Base-by-base conservation (phyloP, 2,329 filamentous ascomycete species). In the Elsinoe fawcettii region DNA sequence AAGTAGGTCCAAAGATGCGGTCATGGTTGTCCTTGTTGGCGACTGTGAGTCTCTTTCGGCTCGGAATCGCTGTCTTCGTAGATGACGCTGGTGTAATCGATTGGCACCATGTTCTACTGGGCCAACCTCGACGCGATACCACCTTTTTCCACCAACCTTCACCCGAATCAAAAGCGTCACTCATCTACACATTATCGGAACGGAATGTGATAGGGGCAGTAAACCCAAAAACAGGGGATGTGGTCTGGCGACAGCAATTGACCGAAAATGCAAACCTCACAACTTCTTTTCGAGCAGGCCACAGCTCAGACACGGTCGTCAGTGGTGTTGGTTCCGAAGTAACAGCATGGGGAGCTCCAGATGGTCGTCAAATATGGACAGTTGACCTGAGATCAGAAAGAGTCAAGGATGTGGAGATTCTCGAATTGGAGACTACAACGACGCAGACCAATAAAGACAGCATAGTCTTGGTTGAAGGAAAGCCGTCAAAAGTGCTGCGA, bases 121-220 rank as follows among this genome's bases (percentile, higher is more conserved):
- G 93, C 67, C 75, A 88, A 36, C 90, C 93, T 56, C 86, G 87
- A 70, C 77, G 82, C 69, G 83, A 88, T 61, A 88, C 89, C 60
- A 96, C 92, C 64, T 95, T 97, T 80, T 97, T 97, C 82, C 90
- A 96, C 74, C 86, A 85, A 64, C 92, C 93, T 37, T 81, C 87
- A 66, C 80, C 82, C 61, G 82, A 85, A 64, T 91, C 92, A 61
- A 90, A 88, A 71, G 91, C 91, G 34, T 92, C 88, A 56, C 79
- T 99, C 36, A 80, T 99, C 55, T 99, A 96, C 71, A 95, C 93
- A 0, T 76, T 97, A 44, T 95, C 89, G 62, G 88, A 96, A 58
- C 80, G 90, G 51, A 83, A 85, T 36, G 81, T 96, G 1, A 73
- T 99, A 16, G 93, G 89, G 51, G 92, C 92, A 1, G 80, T 97